Evolutionary conservation across 192 early-diverging fungal genomes (phyloP), one percentile per base, ranked within the genome.

Genomic region (Rhizophagus clarus): DNA sequence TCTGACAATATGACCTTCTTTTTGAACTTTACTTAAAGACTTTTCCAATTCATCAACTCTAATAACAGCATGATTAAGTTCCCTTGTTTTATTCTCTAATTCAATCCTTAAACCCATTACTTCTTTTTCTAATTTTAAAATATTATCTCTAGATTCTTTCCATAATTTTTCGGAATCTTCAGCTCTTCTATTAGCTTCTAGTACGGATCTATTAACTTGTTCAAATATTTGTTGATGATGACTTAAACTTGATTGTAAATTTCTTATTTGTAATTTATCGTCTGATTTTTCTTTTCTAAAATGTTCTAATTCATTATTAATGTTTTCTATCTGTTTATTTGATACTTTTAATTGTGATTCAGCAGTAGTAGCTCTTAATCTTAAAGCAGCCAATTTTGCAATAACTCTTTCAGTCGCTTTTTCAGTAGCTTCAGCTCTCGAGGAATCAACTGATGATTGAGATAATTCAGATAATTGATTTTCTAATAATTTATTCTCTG

Each of bases 181-280:
- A 6, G 87, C 81, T 20, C 85, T 81, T 63, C 83, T 80, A 62
- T 82, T 88, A 1, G 87, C 83, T 15, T 76, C 71, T 12, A 73
- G 32, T 34, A 83, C 79, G 4, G 84, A 80, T 67, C 80, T 73
- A 47, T 86, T 85, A 28, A 82, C 79, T 77, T 85, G 86, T 26
- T 85, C 84, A 56, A 85, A 62, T 14, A 83, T 78, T 61, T 76
- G 80, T 51, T 88, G 82, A 70, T 88, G 84, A 69, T 85, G 84
- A 2, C 83, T 83, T 4, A 87, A 77, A 11, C 81, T 81, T 26
- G 76, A 79, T 63, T 85, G 82, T n/a, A 87, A 76, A 2, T 74
- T 63, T n/a, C 69, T 76, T 12, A 85, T 79, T 56, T 83, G 78
- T 1, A 78, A 69, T 47, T 75, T 49, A 51, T 81, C 68, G 5